Conservation (phyloP, 2,329 filamentous ascomycete genomes). For the Aureobasidium sp. region DNA sequence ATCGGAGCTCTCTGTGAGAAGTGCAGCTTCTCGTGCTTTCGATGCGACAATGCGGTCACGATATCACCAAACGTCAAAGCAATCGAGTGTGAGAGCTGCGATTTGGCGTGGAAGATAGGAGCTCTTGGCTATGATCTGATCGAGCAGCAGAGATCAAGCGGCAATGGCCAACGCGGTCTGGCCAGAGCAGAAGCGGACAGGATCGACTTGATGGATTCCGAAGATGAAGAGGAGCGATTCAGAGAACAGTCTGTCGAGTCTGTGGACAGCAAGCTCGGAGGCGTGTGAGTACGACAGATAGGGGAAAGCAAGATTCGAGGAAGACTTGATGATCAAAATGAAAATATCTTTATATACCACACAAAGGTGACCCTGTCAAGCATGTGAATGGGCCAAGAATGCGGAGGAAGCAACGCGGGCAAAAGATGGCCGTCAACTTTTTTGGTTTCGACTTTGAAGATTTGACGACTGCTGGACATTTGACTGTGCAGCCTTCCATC, state of each 20-base stretch:
- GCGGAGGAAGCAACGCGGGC: background rate
- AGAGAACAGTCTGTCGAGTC: background rate
- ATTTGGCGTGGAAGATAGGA: constrained; percentile 31
- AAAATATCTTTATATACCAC: background rate
- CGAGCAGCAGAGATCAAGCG: too few species aligned
- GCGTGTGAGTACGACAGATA: too few species aligned
- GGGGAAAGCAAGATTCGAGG: too few species aligned
- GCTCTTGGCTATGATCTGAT: constrained; percentile 33
- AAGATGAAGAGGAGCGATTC: background rate
- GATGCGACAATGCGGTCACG: constrained; percentile 28
- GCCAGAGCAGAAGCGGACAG: background rate
- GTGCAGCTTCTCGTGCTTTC: constrained; percentile 38
- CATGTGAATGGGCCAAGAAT: constrained; percentile 8
- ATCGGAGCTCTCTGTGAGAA: constrained; percentile 36
- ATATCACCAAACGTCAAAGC: constrained; percentile 20
- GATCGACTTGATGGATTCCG: background rate
- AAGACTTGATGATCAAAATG: background rate
- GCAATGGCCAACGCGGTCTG: background rate
- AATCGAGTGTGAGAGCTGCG: constrained; percentile 30
- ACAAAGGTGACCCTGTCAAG: background rate
- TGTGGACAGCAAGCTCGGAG: background rate
- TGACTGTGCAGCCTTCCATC: constrained; percentile 4
- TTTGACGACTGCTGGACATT: background rate
- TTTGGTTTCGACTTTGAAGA: constrained; percentile 9
- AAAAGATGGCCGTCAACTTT: background rate